phyloP scores from a whole-genome alignment of 768 basidiomycete species.

The Galerina sulciceps region DNA sequence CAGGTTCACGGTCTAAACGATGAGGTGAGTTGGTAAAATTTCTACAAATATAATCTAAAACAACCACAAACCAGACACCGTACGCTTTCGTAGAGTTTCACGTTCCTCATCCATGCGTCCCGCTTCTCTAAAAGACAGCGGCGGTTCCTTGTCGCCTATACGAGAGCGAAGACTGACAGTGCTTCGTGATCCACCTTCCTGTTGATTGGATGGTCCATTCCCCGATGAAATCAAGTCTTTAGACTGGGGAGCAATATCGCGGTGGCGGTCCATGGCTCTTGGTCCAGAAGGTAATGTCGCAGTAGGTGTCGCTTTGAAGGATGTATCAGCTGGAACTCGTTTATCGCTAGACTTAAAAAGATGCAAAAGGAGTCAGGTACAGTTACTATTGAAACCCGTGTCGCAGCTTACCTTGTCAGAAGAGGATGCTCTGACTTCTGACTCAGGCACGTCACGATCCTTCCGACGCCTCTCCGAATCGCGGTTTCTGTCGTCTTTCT shows the following conservation, averaged over 20 bases:
- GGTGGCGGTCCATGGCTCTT: conserved; percentile 69
- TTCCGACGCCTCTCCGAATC: conserved; percentile 72
- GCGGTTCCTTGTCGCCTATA: conserved; percentile 59
- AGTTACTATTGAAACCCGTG: background rate
- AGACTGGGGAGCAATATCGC: conserved; percentile 46
- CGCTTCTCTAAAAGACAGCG: conserved; percentile 54
- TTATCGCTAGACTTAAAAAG: conserved; percentile 55
- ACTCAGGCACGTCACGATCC: conserved; percentile 62
- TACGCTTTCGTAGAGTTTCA: conserved; percentile 68
- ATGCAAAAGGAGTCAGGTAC: background rate
- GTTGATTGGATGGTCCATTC: conserved; percentile 23
- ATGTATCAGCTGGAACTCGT: conserved; percentile 50
- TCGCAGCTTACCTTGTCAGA: conserved; percentile 61
- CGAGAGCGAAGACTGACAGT: conserved; percentile 39
- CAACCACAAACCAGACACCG: conserved; percentile 59
- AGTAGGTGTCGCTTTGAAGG: conserved; percentile 50
- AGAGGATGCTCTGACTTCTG: conserved; percentile 47
- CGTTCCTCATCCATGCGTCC: conserved; percentile 64
- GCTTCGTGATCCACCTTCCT: conserved; percentile 23
- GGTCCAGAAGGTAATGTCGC: conserved; percentile 71
- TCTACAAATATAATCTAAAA: conserved; percentile 5
- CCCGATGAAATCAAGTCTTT: conserved; percentile 19
- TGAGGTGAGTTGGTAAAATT: background rate
- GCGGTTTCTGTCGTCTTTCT: conserved; percentile 73
- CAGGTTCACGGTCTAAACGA: conserved; percentile 66